Percentiles rank a stretch among this genome's conserved stretches.
Evolutionary conservation across 192 early-diverging fungal genomes (phyloP).

Genomic region (Diversispora epigaea): DNA sequence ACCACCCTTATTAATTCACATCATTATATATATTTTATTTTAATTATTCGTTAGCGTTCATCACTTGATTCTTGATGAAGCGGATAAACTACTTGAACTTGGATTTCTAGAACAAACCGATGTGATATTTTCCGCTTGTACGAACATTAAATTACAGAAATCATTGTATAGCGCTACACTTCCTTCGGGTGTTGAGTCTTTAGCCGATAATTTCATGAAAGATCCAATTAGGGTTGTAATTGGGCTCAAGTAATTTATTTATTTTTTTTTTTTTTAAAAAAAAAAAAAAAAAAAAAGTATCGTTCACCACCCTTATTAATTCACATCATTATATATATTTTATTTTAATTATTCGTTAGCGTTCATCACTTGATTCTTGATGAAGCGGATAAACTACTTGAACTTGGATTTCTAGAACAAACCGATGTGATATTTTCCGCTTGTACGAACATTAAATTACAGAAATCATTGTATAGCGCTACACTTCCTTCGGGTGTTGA

Average conservation of each 20-base stretch:
- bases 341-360: background rate
- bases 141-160: slow-evolving; percentile 69
- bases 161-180: slow-evolving; percentile 94
- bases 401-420: slow-evolving; percentile 83
- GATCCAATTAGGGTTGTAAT: slow-evolving; percentile 86
- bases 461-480: slow-evolving; percentile 89
- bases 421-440: slow-evolving; percentile 86
- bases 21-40: too few relatives aligned
- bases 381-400: slow-evolving; percentile 82
- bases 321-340: too few relatives aligned
- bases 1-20: too few relatives aligned
- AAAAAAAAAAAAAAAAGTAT: too few relatives aligned
- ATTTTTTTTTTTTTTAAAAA: too few relatives aligned
- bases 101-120: slow-evolving; percentile 88
- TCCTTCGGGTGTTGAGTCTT: slow-evolving; percentile 83
- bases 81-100: slow-evolving; percentile 77
- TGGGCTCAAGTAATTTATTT: slow-evolving; percentile 64
- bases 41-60: background rate
- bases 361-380: slow-evolving; percentile 56
- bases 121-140: slow-evolving; percentile 85
- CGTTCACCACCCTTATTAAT: too few relatives aligned
- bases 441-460: slow-evolving; percentile 71
- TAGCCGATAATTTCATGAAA: slow-evolving; percentile 91
- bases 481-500: slow-evolving; percentile 92
- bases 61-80: slow-evolving; percentile 70